These are phyloP conservation scores for Xylariaceae sp. DNA, from an alignment of 2,329 filamentous ascomycete genomes.

Conservation along the genomic window DNA sequence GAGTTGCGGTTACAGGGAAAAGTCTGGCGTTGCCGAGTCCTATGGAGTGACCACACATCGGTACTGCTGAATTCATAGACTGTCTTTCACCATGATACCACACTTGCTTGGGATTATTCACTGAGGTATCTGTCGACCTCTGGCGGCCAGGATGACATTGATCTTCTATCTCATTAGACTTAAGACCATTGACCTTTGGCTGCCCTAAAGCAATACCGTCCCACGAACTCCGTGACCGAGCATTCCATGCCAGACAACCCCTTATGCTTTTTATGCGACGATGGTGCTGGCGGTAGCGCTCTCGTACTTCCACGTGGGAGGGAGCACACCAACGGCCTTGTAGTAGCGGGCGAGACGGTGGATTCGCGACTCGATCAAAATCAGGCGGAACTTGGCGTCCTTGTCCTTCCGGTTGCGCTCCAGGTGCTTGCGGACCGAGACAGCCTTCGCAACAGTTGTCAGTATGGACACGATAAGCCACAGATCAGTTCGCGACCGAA, in stretches of 20 bases:
- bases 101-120: constrained; percentile 5
- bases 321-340: constrained; percentile 82
- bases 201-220: constrained; percentile 23
- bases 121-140: constrained; percentile 6
- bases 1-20: constrained; percentile 16
- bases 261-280: constrained; percentile 67
- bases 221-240: constrained; percentile 27
- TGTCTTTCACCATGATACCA: constrained; percentile 20
- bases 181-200: constrained; percentile 13
- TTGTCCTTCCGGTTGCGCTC: constrained; percentile 99
- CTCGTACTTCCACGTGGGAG: constrained; percentile 99
- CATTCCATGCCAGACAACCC: constrained; percentile 16
- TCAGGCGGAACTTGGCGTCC: constrained; percentile 99
- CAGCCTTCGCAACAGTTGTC: constrained; percentile 53
- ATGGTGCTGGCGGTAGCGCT: constrained; percentile 90
- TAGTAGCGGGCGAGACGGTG: constrained; percentile 99
- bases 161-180: constrained; percentile 18
- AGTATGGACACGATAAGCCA: constrained; percentile 7
- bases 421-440: constrained; percentile 99
- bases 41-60: constrained; percentile 8
- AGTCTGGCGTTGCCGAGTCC: constrained; percentile 7
- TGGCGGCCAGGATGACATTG: constrained; percentile 6
- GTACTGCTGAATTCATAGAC: too few relatives aligned
- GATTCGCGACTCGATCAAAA: constrained; percentile 99
- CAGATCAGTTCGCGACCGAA: not conserved